A percentile compares a stretch with the other conserved stretches of the same genome.
Conservation (phyloP, 139 green algal genomes). For the Chlorella sorokiniana region DNA sequence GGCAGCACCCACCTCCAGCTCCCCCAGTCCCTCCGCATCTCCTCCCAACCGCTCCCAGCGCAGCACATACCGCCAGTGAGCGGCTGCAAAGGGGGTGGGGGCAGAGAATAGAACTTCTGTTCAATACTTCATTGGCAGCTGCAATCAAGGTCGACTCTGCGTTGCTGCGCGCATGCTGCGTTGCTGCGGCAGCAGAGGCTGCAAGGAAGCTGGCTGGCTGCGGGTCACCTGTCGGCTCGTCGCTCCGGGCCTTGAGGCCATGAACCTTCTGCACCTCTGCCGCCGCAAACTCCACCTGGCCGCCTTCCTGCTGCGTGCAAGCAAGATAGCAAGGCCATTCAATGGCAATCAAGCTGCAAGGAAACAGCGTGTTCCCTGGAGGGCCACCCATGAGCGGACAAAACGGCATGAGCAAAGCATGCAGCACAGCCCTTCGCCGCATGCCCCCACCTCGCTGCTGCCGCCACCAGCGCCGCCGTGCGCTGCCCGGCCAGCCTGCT, state of each 20-base stretch:
- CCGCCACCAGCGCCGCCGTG: neutral
- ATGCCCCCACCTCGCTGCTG: neutral
- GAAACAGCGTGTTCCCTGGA: too few relatives aligned
- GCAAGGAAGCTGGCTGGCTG: too few relatives aligned
- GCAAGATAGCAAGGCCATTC: too few relatives aligned
- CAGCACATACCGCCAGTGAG: conserved; percentile 52
- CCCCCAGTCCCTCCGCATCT: conserved; percentile 7
- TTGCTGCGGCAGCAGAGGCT: neutral
- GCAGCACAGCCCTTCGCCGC: neutral
- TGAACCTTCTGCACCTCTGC: conserved; percentile 45
- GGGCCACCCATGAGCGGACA: too few relatives aligned
- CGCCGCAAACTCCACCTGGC: conserved; percentile 25
- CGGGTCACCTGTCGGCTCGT: neutral
- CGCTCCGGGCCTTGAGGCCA: conserved; percentile 12
- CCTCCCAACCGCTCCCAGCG: conserved; percentile 21
- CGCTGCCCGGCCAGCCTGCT: neutral
- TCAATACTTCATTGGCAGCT: neutral
- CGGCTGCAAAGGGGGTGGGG: neutral
- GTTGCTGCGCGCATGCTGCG: too few relatives aligned
- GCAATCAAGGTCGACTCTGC: too few relatives aligned
- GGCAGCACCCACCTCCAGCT: neutral
- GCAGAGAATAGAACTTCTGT: neutral
- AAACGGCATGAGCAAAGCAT: neutral
- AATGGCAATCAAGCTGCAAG: neutral
- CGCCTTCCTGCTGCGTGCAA: neutral